Evolutionary conservation across 225 moss, liverwort and hornwort genomes (phyloP).

Genomic region (Bryum argenteum): DNA sequence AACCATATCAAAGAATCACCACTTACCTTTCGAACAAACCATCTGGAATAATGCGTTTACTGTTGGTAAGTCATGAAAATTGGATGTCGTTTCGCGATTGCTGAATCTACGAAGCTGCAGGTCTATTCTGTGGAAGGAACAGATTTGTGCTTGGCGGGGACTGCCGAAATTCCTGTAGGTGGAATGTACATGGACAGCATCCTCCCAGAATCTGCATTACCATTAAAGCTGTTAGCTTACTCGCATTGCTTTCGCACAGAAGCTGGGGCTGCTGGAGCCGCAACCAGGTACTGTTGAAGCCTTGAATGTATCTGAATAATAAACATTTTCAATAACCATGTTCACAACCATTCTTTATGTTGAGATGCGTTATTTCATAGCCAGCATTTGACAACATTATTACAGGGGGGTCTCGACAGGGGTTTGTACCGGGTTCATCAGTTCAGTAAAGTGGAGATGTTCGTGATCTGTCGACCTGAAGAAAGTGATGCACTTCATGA

Average conservation of each 20-base stretch:
- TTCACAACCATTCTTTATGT: not conserved
- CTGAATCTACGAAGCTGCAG: constrained; percentile 45
- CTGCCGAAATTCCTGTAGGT: constrained; percentile 94
- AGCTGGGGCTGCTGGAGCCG: constrained; percentile 96
- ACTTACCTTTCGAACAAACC: no score
- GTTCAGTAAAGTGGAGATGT: constrained; percentile 99
- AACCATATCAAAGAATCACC: no score
- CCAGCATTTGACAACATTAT: constrained; percentile 68
- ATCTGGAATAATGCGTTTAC: not conserved
- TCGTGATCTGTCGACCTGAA: constrained; percentile 78
- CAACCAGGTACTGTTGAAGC: constrained; percentile 70
- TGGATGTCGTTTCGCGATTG: not conserved
- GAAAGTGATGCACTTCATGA: constrained; percentile 93
- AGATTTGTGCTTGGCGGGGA: constrained; percentile 97
- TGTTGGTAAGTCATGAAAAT: constrained; percentile 9
- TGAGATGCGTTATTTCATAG: constrained; percentile 20
- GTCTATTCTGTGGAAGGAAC: constrained; percentile 95
- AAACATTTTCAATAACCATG: not conserved
- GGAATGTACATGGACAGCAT: constrained; percentile 91
- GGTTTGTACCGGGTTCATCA: constrained; percentile 99
- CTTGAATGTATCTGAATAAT: not conserved
- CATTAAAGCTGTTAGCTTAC: constrained; percentile 85
- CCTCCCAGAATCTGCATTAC: constrained; percentile 73
- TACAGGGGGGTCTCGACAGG: constrained; percentile 85
- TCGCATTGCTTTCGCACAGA: constrained; percentile 99